Conservation (phyloP, 371 early-diverging fungal species). For the Capillidium heterosporum region DNA sequence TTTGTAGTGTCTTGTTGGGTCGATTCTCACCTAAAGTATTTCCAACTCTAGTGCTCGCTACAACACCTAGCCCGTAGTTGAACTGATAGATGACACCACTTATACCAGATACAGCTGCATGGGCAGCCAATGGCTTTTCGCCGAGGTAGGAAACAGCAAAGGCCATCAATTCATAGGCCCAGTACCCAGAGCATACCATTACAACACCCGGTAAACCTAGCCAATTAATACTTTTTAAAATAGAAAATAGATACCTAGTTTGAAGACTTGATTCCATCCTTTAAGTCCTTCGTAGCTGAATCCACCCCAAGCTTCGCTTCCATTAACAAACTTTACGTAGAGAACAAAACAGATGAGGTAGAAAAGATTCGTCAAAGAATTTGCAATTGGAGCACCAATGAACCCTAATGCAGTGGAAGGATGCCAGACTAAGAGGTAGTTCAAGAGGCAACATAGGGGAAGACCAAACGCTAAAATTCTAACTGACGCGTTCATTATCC, state of each 20-base stretch:
- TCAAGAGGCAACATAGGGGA: slow-evolving; percentile 52
- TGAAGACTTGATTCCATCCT: slow-evolving; percentile 41
- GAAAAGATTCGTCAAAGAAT: no score
- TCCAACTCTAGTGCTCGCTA: slow-evolving; percentile 64
- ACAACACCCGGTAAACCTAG: slow-evolving; percentile 33
- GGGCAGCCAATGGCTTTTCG: slow-evolving; percentile 62
- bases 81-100: slow-evolving; percentile 52
- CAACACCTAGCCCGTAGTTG: slow-evolving; percentile 45
- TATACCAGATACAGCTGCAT: slow-evolving; percentile 59
- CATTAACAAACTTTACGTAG: slow-evolving; percentile 49
- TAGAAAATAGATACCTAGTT: slow-evolving; percentile 48
- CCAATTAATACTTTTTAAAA: slow-evolving; percentile 26
- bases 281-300: slow-evolving; percentile 51
- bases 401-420: slow-evolving; percentile 45
- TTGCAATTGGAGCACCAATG: slow-evolving; percentile 73
- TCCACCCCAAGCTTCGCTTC: slow-evolving; percentile 64
- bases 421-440: slow-evolving; percentile 53
- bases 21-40: slow-evolving; percentile 33
- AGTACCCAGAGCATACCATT: slow-evolving; percentile 61
- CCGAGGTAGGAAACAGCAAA: slow-evolving; percentile 63
- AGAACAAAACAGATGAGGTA: no score
- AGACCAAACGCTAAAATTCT: slow-evolving; percentile 39
- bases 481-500: slow-evolving; percentile 63
- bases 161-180: slow-evolving; percentile 52
- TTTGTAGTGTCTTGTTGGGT: slow-evolving; percentile 18